A percentile compares a stretch with the other conserved stretches of the same genome.
These are phyloP conservation scores for Mycena haematopus DNA, from an alignment of 768 basidiomycete genomes.

Conservation along the genomic window DNA sequence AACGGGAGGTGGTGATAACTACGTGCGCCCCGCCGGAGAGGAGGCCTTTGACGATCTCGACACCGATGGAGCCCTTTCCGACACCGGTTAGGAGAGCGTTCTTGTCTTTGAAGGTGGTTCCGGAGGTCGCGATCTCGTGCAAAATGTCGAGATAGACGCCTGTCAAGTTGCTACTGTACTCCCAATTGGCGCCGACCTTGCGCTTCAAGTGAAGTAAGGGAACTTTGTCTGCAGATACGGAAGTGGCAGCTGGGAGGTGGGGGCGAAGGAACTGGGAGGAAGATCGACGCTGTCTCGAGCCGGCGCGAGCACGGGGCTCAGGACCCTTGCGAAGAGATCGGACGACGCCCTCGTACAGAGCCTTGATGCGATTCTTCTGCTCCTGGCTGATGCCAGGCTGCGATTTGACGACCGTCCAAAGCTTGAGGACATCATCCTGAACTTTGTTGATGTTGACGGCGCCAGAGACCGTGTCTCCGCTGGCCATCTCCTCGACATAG, in stretches of 20 bases:
- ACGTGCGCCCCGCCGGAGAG: conserved; percentile 96
- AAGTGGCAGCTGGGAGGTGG: conserved; percentile 76
- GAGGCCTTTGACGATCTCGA: conserved; percentile 96
- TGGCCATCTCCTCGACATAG: conserved; percentile 98
- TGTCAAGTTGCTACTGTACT: conserved; percentile 97
- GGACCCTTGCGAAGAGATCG: conserved; percentile 86
- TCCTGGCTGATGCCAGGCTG: conserved; percentile 97
- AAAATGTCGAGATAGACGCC: conserved; percentile 95
- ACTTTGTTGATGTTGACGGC: conserved; percentile 96
- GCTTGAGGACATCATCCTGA: conserved; percentile 93
- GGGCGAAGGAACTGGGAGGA: conserved; percentile 98
- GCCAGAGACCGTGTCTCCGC: conserved; percentile 84
- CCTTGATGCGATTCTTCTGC: conserved; percentile 95
- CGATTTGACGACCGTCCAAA: conserved; percentile 97
- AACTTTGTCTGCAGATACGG: conserved; percentile 81
- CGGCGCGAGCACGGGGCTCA: conserved; percentile 60
- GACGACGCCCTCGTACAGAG: conserved; percentile 95
- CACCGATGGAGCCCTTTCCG: conserved; percentile 96
- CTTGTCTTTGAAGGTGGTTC: conserved; percentile 99
- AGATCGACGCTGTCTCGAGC: conserved; percentile 79
- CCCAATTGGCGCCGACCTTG: conserved; percentile 94
- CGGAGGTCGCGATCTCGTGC: conserved; percentile 97
- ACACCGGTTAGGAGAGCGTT: conserved; percentile 98
- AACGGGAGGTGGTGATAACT: conserved; percentile 97
- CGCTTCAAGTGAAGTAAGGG: conserved; percentile 97